Base-by-base conservation (phyloP, 345 rosid species). In the Pseudoturritis turrita region DNA sequence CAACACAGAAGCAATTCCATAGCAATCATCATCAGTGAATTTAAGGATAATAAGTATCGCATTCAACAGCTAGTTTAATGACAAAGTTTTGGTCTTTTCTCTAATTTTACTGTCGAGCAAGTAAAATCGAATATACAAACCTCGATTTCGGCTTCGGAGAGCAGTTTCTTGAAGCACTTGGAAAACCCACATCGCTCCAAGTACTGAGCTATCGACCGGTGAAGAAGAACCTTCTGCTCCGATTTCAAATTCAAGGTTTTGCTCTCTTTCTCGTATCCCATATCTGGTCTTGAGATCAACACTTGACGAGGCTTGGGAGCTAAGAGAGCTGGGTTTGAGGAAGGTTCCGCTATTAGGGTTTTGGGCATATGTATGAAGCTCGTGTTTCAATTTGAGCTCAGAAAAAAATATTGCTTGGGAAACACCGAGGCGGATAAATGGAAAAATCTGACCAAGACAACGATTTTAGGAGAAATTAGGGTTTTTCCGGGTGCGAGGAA, bases 81-180 rank as follows among this genome's bases (percentile, higher is more conserved):
- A 31, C 2, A 52, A 67, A 55, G 37, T 55, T 43, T 5, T 10
- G 22, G 10, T 37, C 19, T 58, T 46, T 57, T 59, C 25, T 22
- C n/a, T 22, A 41, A 11, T 13, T 15, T 12, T 14, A 19, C 21
- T 15, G 9, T 37, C 7, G 10, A 11, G 19, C 10, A 13, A 41
- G 3, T 11, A 31, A 7, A 35, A 60, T 19, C 31, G 8, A 58
- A 22, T 28, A 37, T 2, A 23, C 54, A 50, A 17, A 86, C 97
- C 96, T 83, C 78, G 72, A 88, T 29, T 62, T 79, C 68, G 17
- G 96, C 85, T 81, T 88, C 91, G 10, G 86, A 78, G 6, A 74
- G 83, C 47, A 93, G 71, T 79, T 89, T 90, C 81, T 89, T 89
- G 57, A 89, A 80, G 44, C 96, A 81, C 70, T 85, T 87, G 55